Base-by-base conservation (phyloP, 1,284 basidiomycete species). In the Vanrija humicola region DNA sequence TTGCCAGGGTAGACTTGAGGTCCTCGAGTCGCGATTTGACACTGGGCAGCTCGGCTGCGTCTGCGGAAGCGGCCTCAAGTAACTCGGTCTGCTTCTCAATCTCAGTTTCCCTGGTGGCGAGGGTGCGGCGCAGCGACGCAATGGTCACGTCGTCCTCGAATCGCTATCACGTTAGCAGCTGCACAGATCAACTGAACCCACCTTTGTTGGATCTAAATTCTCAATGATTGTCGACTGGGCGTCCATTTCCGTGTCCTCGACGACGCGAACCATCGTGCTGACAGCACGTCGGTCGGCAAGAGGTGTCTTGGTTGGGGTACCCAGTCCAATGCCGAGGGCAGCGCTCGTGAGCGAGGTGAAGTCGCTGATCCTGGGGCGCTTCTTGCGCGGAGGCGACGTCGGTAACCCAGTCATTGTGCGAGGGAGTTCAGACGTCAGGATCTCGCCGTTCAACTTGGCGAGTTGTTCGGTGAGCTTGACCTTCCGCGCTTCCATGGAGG, bases 341-440 rank as follows among this genome's bases (percentile, higher is more conserved):
- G 50, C 59, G 19, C 56, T 52, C 3, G 64, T 42, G 8, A 67
- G 38, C 0, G 59, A 59, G 1, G 61, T 61, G 48, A 74, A 69
- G 54, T 78, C 77, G 59, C 70, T 73, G 58, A 77, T 76, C 2
- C 77, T 64, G 3, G 75, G 62, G 18, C 74, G 67, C 46, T 73
- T 70, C 14, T 65, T 69, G 43, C 63, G 66, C 3, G 64, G 59
- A 0, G 67, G 64, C 0, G 65, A 64, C 14, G 63, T 42, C 0
- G 64, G 62, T 6, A 60, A 46, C 6, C 55, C 62, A 6, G 57
- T 43, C 14, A 48, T 48, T 1, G 64, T 55, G 4, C 67, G 64
- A 12, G 66, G 69, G 6, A 72, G 48, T 26, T 72, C 68, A 5
- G 72, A 73, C 0, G 72, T 74, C 7, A 75, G 64, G 52, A 75